Base-by-base conservation (phyloP, 1,284 basidiomycete species). In the Leccinum pachyderme region DNA sequence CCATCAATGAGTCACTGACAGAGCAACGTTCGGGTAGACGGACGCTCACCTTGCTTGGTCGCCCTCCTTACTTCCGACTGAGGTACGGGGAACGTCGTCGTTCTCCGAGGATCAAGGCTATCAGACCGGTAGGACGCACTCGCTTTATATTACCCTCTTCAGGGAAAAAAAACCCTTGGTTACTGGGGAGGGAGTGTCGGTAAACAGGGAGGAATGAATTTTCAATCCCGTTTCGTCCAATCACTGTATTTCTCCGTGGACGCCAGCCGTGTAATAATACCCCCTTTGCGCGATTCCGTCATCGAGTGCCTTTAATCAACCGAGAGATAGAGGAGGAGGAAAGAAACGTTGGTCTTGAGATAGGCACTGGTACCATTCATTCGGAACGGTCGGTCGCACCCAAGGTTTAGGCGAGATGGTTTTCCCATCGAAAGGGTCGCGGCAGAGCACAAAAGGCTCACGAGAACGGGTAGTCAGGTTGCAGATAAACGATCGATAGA, bases 391-490 rank as follows among this genome's bases (percentile, higher is more conserved):
- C 9, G 33, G 18, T 46, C 37, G 37, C 33, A 35, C 18, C 18
- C 39, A 37, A 43, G 7, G 15, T 24, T 13, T 50, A 25, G 53
- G 31, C 31, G 50, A 22, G 15, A 48, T 25, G 33, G 27, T 18
- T 33, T 65, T 68, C 64, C 62, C 62, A 63, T 53, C 29, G 6
- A 54, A 63, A 64, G 59, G 62, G 63, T 61, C 53, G 52, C 54
- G 57, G 60, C 47, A 66, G 46, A 29, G 44, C 28, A n/a, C 37
- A 15, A 32, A 28, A 15, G 47, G 33, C 12, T 18, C 33, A 43
- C 22, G 43, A 48, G 22, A 12, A 24, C 13, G 44, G 49, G 11
- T 28, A 45, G 39, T 25, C 13, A 37, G 37, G 18, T 39, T 39
- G 18, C 37, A 39, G 35, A 27, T 18, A 29, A 22, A 25, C 8